Conservation (phyloP, 192 early-diverging fungal genomes). For the Dissophora globulifera region DNA sequence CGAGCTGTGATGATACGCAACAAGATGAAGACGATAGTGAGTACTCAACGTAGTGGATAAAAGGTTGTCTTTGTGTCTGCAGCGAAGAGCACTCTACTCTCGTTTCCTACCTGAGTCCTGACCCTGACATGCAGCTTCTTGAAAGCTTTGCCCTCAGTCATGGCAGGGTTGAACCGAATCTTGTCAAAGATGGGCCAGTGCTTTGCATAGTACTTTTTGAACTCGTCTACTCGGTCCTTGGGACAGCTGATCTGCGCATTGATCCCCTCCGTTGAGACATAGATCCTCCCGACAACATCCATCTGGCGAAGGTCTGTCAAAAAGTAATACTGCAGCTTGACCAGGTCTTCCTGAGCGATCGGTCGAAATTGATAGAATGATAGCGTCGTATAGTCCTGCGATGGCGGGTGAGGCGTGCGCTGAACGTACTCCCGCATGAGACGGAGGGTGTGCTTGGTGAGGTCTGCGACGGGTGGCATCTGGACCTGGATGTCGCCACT, state of each 20-base stretch:
- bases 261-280: conserved; percentile 78
- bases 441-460: conserved; percentile 8
- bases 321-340: conserved; percentile 52
- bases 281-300: conserved; percentile 77
- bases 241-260: conserved; percentile 85
- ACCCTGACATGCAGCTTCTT: conserved; percentile 76
- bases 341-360: conserved; percentile 32
- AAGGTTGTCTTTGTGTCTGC: too few species aligned
- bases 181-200: conserved; percentile 52
- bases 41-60: too few species aligned
- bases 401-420: conserved; percentile 30
- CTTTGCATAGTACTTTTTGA: conserved; percentile 64
- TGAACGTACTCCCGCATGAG: conserved; percentile 37
- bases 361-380: conserved; percentile 67
- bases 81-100: too few species aligned
- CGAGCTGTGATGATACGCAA: conserved; percentile 61
- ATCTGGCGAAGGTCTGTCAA: conserved; percentile 55
- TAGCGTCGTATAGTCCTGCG: conserved; percentile 53
- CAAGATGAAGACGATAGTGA: too few species aligned
- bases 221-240: conserved; percentile 49
- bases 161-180: conserved; percentile 74
- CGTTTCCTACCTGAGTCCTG: conserved; percentile 59
- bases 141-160: conserved; percentile 69
- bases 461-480: conserved; percentile 1
- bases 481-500: conserved; percentile 14